A percentile compares a stretch with the other conserved stretches of the same genome.
phyloP scores from a whole-genome alignment of 2,329 filamentous ascomycete genomes.

The Graphilbum ipis-grandicollis region DNA sequence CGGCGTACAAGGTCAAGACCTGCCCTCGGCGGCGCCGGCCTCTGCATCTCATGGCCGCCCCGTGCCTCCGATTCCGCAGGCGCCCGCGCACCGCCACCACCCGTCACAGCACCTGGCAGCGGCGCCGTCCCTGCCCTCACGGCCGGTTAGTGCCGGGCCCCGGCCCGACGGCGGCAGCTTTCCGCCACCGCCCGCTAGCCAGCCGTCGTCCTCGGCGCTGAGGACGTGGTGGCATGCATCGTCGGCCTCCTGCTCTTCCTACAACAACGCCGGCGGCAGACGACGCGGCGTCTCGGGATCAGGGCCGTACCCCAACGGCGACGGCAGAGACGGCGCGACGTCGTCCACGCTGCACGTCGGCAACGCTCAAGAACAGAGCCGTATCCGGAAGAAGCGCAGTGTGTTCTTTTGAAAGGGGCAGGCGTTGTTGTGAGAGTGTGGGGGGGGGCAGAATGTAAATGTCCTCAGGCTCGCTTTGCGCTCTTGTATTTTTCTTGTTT shows the following conservation, averaged over 20 bases:
- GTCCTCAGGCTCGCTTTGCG: too few relatives aligned
- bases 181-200: background rate
- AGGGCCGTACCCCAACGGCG: background rate
- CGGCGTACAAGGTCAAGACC: constrained; percentile 34
- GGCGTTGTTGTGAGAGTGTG: background rate
- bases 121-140: constrained; percentile 17
- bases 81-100: constrained; percentile 5
- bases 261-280: too few relatives aligned
- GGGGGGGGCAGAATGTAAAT: too few relatives aligned
- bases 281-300: too few relatives aligned
- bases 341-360: constrained; percentile 1
- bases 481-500: too few relatives aligned
- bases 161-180: constrained; percentile 9
- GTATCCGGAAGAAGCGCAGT: constrained; percentile 18
- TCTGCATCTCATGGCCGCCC: constrained; percentile 8
- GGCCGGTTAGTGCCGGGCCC: constrained; percentile 32
- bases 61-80: background rate
- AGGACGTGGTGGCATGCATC: constrained; percentile 13
- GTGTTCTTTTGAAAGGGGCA: constrained; percentile 15
- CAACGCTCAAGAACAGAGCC: constrained; percentile 12
- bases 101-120: constrained; percentile 13
- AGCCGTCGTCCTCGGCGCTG: background rate
- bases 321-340: background rate
- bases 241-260: too few relatives aligned
- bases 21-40: constrained; percentile 13